These are phyloP conservation scores for Claviceps lovelessii DNA, from an alignment of 2,329 filamentous ascomycete genomes.

Conservation along the genomic window DNA sequence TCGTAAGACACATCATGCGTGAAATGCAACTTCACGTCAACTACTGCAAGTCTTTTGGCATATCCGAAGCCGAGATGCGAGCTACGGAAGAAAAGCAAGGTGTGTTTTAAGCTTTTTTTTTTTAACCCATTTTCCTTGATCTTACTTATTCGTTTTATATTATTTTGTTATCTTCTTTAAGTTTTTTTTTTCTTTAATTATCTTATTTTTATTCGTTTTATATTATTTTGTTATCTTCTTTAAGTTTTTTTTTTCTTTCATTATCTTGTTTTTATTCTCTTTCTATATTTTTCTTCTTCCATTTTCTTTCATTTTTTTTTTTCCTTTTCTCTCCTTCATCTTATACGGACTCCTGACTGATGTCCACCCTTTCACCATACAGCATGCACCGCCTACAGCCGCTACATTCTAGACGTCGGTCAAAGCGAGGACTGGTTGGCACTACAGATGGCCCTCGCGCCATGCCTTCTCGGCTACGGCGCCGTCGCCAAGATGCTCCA, in stretches of 20 bases:
- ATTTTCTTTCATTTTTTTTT: not conserved
- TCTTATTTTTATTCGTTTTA: not conserved
- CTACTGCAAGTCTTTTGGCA: slow-evolving; percentile 70
- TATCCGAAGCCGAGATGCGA: slow-evolving; percentile 60
- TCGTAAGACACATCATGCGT: slow-evolving; percentile 60
- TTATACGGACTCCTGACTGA: not conserved
- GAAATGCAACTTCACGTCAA: slow-evolving; percentile 71
- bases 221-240: not conserved
- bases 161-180: too few relatives aligned
- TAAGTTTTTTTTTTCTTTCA: too few relatives aligned
- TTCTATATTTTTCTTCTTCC: not conserved
- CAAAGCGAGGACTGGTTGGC: slow-evolving; percentile 79
- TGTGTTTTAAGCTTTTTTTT: not conserved
- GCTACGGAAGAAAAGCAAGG: slow-evolving; percentile 60
- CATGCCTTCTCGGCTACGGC: slow-evolving; percentile 82
- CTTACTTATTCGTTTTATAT: too few relatives aligned
- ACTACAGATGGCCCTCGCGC: slow-evolving; percentile 69
- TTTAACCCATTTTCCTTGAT: not conserved
- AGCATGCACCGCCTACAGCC: slow-evolving; percentile 70
- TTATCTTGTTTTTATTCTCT: too few relatives aligned
- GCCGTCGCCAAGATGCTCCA: slow-evolving; percentile 60
- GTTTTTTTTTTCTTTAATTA: too few relatives aligned
- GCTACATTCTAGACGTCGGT: slow-evolving; percentile 80
- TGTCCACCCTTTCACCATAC: not conserved
- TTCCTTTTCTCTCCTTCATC: not conserved